phyloP scores from a whole-genome alignment of 352 stramenopile genomes.

The Phytophthora fragariae region DNA sequence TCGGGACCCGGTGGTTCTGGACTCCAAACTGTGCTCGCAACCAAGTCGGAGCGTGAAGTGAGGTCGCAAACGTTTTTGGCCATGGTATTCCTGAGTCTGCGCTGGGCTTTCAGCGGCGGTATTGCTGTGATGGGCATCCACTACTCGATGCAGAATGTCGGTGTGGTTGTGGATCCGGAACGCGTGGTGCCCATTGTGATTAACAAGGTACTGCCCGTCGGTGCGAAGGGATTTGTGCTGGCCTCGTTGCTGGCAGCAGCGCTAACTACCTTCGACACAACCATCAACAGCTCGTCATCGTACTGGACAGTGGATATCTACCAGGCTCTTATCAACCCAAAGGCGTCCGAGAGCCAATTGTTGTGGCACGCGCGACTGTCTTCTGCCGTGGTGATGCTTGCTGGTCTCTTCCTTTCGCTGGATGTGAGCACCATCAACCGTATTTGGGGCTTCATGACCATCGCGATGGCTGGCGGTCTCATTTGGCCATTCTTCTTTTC shows the following conservation, averaged over 20 bases:
- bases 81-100: constrained; percentile 74
- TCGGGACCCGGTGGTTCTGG: constrained; percentile 74
- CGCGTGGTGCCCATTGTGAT: constrained; percentile 81
- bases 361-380: constrained; percentile 74
- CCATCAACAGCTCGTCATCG: constrained; percentile 78
- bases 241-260: constrained; percentile 74
- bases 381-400: constrained; percentile 65
- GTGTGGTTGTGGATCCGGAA: constrained; percentile 71
- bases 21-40: constrained; percentile 75
- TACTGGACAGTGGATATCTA: constrained; percentile 90
- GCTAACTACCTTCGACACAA: constrained; percentile 84
- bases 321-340: constrained; percentile 69
- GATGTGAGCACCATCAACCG: constrained; percentile 81
- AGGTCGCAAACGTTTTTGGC: constrained; percentile 79
- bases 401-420: constrained; percentile 66
- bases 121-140: constrained; percentile 79
- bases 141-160: constrained; percentile 56
- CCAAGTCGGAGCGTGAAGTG: constrained; percentile 84
- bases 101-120: constrained; percentile 80
- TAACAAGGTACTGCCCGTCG: constrained; percentile 72
- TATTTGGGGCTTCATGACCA: constrained; percentile 86
- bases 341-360: constrained; percentile 62
- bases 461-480: constrained; percentile 70
- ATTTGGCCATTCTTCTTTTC: constrained; percentile 83
- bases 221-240: constrained; percentile 73